Evolutionary conservation across 2,329 filamentous ascomycete genomes (phyloP).

Genomic region (Ophiostoma australiae): DNA sequence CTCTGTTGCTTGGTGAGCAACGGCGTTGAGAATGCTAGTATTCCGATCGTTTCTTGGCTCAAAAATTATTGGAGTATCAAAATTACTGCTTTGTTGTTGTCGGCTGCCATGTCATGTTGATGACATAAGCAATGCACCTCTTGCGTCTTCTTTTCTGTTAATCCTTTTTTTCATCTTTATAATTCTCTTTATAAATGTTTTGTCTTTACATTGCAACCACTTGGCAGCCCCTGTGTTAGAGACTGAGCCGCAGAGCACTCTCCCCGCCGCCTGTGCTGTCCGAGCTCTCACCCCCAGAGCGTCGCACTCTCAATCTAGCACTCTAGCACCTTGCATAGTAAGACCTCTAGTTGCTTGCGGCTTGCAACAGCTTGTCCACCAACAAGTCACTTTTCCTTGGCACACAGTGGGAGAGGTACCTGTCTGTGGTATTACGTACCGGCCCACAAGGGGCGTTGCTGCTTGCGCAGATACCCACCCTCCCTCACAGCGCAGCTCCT

Average conservation of each 20-base stretch:
- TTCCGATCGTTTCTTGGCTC: too few relatives aligned
- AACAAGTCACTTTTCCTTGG: conserved; percentile 19
- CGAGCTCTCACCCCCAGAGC: not conserved
- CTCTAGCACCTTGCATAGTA: too few relatives aligned
- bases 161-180: not conserved
- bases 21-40: not conserved
- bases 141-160: too few relatives aligned
- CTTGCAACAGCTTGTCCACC: not conserved
- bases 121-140: not conserved
- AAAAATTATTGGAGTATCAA: too few relatives aligned
- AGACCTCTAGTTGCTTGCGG: conserved; percentile 5
- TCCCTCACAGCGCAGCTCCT: not conserved
- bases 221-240: not conserved
- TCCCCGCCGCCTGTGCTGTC: not conserved
- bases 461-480: not conserved
- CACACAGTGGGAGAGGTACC: conserved; percentile 20
- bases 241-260: not conserved
- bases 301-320: too few relatives aligned
- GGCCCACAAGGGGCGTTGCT: not conserved
- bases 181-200: not conserved
- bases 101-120: not conserved
- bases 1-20: not conserved
- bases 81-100: too few relatives aligned
- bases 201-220: not conserved
- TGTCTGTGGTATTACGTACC: not conserved